phyloP scores from a whole-genome alignment of 148 eudicot species.

The Cornus controversa region DNA sequence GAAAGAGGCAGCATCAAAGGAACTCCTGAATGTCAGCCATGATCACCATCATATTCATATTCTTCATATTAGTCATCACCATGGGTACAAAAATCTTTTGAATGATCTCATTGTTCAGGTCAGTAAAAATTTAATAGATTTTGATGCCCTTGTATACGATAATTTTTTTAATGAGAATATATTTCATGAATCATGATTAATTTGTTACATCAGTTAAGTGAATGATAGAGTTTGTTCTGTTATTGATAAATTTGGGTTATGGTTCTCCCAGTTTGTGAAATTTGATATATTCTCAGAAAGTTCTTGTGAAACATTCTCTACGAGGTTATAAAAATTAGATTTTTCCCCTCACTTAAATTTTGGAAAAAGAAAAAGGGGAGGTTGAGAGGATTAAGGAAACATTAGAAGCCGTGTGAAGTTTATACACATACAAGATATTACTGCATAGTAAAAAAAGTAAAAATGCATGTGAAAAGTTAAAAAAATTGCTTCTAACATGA shows the following conservation, averaged over 20 bases:
- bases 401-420: neutral
- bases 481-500: neutral
- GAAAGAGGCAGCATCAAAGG: slow-evolving; percentile 85
- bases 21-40: slow-evolving; percentile 36
- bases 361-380: neutral
- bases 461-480: neutral
- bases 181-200: neutral
- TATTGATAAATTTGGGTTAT: neutral
- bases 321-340: neutral
- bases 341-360: neutral
- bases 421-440: neutral
- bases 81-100: slow-evolving; percentile 56
- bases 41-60: neutral
- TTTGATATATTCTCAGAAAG: too few species aligned
- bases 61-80: slow-evolving; percentile 51
- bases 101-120: slow-evolving; percentile 92
- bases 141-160: neutral
- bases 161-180: neutral
- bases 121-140: neutral
- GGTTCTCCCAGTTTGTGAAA: neutral
- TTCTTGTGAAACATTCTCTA: neutral
- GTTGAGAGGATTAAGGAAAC: too few species aligned
- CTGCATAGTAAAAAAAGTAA: neutral
- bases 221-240: neutral
- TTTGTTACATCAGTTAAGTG: neutral